phyloP scores from a whole-genome alignment of 345 rosid species.

The Euphorbia lathyris region DNA sequence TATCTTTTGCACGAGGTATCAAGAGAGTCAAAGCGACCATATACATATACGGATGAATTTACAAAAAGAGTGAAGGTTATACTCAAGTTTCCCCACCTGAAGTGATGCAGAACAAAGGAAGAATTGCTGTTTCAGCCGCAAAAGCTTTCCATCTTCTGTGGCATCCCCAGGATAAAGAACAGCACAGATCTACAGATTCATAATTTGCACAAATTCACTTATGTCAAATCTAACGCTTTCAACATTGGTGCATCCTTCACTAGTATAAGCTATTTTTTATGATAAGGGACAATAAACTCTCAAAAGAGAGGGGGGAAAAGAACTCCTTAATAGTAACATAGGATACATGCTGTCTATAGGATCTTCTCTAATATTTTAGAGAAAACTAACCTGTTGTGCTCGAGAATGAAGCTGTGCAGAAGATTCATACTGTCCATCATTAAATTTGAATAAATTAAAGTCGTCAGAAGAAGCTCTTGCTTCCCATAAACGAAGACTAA shows the following conservation, averaged over 20 bases:
- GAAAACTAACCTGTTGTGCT: conserved; percentile 65
- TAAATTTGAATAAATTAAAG: conserved; percentile 79
- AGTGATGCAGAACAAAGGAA: conserved; percentile 97
- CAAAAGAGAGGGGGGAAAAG: too few relatives aligned
- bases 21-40: background rate
- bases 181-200: conserved; percentile 73
- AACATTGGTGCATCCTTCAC: background rate
- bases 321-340: background rate
- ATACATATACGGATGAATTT: background rate
- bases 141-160: conserved; percentile 89
- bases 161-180: conserved; percentile 98
- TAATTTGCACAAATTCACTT: conserved; percentile 1
- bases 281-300: background rate
- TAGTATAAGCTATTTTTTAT: background rate
- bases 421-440: conserved; percentile 94
- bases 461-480: conserved; percentile 77
- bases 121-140: conserved; percentile 93
- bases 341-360: background rate
- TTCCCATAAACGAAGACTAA: conserved; percentile 98
- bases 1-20: background rate
- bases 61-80: background rate
- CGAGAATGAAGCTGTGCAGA: conserved; percentile 80
- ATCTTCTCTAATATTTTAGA: background rate
- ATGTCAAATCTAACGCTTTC: conserved; percentile 9
- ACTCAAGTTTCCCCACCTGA: conserved; percentile 55